Evolutionary conservation across 352 stramenopile species (phyloP).

Genomic region (Phytophthora pistaciae): DNA sequence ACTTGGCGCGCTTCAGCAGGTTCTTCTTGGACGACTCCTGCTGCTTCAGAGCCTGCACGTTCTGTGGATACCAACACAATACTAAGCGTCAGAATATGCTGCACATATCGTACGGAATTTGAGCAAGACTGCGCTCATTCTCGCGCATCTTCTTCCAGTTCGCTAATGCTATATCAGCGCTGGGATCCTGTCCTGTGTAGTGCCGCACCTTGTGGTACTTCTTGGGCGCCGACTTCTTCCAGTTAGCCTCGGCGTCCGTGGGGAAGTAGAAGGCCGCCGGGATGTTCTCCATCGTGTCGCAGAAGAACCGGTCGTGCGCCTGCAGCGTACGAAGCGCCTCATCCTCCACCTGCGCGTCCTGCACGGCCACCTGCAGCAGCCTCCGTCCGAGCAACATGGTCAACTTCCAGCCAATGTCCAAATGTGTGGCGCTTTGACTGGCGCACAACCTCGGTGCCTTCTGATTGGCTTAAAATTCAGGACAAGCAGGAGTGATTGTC

Average conservation of each 20-base stretch:
- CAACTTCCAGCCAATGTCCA: constrained; percentile 21
- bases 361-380: constrained; percentile 47
- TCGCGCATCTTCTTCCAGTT: not conserved
- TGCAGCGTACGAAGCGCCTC: constrained; percentile 33
- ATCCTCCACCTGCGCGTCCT: constrained; percentile 11
- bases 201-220: constrained; percentile 79
- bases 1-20: constrained; percentile 75
- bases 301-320: constrained; percentile 78
- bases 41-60: constrained; percentile 63
- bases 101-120: not conserved
- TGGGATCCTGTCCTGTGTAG: not conserved
- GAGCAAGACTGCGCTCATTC: too few relatives aligned
- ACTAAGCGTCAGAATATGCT: constrained; percentile 9
- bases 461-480: constrained; percentile 13
- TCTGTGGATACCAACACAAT: constrained; percentile 30
- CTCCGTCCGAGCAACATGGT: constrained; percentile 65
- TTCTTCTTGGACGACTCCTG: constrained; percentile 69
- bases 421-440: constrained; percentile 33
- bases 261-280: constrained; percentile 82
- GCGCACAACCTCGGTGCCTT: constrained; percentile 16
- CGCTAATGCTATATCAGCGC: not conserved
- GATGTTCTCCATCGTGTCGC: constrained; percentile 78
- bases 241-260: constrained; percentile 81
- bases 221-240: constrained; percentile 70
- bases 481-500: not conserved